Base-by-base conservation (phyloP, 768 basidiomycete genomes). In the Cyclocybe aegerita region DNA sequence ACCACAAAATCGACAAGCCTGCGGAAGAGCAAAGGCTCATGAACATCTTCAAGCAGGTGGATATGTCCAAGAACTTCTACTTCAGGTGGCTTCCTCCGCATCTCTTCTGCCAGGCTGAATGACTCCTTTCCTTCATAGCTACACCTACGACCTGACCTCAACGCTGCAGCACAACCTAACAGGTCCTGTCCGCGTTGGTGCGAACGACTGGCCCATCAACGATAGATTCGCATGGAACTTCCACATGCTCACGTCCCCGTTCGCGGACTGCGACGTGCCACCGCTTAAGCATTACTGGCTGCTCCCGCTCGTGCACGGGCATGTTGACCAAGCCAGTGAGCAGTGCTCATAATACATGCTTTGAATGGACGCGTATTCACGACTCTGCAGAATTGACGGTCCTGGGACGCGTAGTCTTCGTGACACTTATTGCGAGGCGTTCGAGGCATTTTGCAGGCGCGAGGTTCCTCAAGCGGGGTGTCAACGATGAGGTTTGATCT, bases 11-110 rank as follows among this genome's bases (percentile, higher is more conserved):
- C 14, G 96, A 97, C 39, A 88, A 89, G 57, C 87, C 88, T 0
- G 77, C 89, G 0, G 93, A 97, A 61, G 95, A 98, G 63, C 88
- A 90, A 60, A 83, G 92, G 7, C 76, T 94, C 32, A 83, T 95
- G 73, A 87, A 84, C 52, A 82, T 90, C 7, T 99, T 98, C 75
- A 94, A 93, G 64, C 92, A 95, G 67, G 94, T 98, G 1, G 96
- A 99, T 62, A 83, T 98, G 79, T 87, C 89, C n/a, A 98, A 98
- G 72, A 98, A 98, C 72, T 98, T 98, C 66, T 99, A 98, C 71
- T 98, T 98, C 70, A 94, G 91, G 92, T 92, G 15, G 23, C 33
- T 64, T 50, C 29, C 50, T 4, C 31, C 33, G 9, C 35, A 15
- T 30, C 32, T 14, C 29, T 4, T 33, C 14, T 49, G 39, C 12